Base-by-base conservation (phyloP, 1,139 yeast species). In the Candida tetrigidarum region DNA sequence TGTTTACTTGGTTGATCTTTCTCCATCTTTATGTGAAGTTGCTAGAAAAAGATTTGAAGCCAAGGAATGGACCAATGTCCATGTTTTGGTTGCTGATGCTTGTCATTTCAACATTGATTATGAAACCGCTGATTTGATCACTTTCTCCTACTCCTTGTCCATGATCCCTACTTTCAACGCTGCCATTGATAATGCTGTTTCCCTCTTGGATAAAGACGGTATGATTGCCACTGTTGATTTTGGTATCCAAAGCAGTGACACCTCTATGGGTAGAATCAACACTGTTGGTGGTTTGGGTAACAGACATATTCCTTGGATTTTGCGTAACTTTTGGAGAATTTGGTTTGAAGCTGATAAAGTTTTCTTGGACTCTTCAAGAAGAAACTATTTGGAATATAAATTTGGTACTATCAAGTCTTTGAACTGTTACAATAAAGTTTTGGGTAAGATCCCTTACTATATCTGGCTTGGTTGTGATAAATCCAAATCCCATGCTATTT, bases 321-420 rank as follows among this genome's bases (percentile, higher is more conserved):
- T 81, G 44, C 74, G 96, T 60, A 85, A 88, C 37, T 87, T 87
- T 61, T 87, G 96, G 96, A 77, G 91, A 60, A 71, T 84, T 44
- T 87, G 96, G 96, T 87, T 87, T 64, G 96, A 87, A 64, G 85
- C 86, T 45, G 96, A 87, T 63, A 79, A 84, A 52, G 96, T 87
- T 3, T 85, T 81, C 56, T 74, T 87, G 55, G 96, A 87, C 59
- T 83, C 91, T 32, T 77, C 91, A 5, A 81, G 96, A 67, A 80
- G 96, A 67, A 90, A 85, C 59, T 87, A 86, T 64, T 75, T 87
- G 58, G 96, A 87, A 63, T 86, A 87, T 66, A 78, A 80, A 55
- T 86, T 86, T 57, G 95, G 95, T 37, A 87, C 95, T 19, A 67
- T 87, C 58, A 87, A 87, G 67, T 81, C 91, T 1, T 65, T 86